phyloP scores from a whole-genome alignment of 805 yeast species.

The Clavispora phyllophila region DNA sequence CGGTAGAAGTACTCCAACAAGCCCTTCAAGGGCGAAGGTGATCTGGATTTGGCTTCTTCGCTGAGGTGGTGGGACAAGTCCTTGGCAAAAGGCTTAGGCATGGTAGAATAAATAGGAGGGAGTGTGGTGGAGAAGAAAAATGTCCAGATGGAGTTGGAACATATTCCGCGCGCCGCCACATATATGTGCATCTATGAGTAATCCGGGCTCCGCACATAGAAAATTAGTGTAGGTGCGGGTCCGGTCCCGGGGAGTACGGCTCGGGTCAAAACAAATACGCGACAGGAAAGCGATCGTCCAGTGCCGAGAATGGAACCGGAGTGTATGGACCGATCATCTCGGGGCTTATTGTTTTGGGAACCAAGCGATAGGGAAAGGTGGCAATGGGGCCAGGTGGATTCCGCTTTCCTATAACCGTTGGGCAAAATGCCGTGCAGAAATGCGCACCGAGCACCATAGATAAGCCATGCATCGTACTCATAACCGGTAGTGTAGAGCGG shows the following conservation, averaged over 20 bases:
- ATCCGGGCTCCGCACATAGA: not conserved
- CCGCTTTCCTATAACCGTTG: too few species aligned
- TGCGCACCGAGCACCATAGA: not conserved
- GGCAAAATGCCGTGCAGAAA: not conserved
- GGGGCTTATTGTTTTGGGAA: too few species aligned
- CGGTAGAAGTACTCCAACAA: slow-evolving; percentile 73
- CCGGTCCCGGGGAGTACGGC: too few species aligned
- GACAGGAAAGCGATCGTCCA: too few species aligned
- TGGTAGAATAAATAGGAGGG: slow-evolving; percentile 1
- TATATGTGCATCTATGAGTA: not conserved
- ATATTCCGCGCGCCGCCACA: not conserved
- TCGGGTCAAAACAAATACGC: too few species aligned
- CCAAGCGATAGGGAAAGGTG: too few species aligned
- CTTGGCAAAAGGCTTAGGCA: slow-evolving; percentile 42
- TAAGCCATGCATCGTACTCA: not conserved
- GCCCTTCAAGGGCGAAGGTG: slow-evolving; percentile 73
- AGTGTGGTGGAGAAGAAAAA: not conserved
- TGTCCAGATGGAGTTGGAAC: not conserved
- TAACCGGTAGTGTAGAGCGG: too few species aligned
- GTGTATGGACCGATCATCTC: too few species aligned
- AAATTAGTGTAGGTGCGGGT: too few species aligned
- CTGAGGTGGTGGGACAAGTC: slow-evolving; percentile 75
- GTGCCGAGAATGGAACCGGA: too few species aligned
- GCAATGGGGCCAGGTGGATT: too few species aligned
- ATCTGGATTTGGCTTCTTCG: slow-evolving; percentile 70